Conservation (phyloP, 352 stramenopile genomes). For the Globisporangium rhizosaccharum region DNA sequence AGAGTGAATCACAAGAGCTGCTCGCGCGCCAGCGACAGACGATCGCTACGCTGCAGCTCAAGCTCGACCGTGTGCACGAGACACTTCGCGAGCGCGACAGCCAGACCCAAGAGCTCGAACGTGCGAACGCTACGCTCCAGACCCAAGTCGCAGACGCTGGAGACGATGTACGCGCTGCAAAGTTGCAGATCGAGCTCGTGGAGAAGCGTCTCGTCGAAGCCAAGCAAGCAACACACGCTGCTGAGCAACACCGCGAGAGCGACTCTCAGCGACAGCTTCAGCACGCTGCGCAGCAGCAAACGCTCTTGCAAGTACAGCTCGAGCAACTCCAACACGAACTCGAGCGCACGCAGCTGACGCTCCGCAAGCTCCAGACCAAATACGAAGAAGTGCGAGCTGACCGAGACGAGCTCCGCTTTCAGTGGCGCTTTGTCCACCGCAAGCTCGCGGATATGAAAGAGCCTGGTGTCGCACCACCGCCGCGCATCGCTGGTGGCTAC, state of each 20-base stretch:
- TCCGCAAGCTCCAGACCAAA: slow-evolving; percentile 13
- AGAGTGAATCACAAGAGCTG: neutral
- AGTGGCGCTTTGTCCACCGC: slow-evolving; percentile 26
- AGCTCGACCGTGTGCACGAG: slow-evolving; percentile 1
- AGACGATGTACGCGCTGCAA: slow-evolving; percentile 5
- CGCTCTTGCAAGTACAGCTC: slow-evolving; percentile 8
- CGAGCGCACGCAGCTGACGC: slow-evolving; percentile 10
- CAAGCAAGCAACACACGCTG: neutral
- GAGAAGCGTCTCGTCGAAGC: neutral
- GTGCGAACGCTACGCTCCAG: slow-evolving; percentile 5
- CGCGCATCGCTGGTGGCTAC: slow-evolving; percentile 32
- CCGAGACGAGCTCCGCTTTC: slow-evolving; percentile 28
- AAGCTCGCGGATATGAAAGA: slow-evolving; percentile 31
- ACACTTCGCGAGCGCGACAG: neutral
- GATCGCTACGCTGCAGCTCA: slow-evolving; percentile 3
- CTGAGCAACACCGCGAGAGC: neutral
- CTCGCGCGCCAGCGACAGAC: slow-evolving; percentile 3
- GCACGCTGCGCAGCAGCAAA: neutral
- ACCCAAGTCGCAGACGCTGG: slow-evolving; percentile 1
- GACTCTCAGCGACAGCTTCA: neutral
- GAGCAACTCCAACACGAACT: slow-evolving; percentile 8
- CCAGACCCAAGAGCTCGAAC: slow-evolving; percentile 1
- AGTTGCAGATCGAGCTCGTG: slow-evolving; percentile 3
- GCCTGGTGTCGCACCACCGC: slow-evolving; percentile 22
- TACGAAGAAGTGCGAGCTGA: slow-evolving; percentile 18